Evolutionary conservation across 2,329 filamentous ascomycete genomes (phyloP), one percentile per base, ranked within the genome.

Genomic region (Exutisphaerella laricina): DNA sequence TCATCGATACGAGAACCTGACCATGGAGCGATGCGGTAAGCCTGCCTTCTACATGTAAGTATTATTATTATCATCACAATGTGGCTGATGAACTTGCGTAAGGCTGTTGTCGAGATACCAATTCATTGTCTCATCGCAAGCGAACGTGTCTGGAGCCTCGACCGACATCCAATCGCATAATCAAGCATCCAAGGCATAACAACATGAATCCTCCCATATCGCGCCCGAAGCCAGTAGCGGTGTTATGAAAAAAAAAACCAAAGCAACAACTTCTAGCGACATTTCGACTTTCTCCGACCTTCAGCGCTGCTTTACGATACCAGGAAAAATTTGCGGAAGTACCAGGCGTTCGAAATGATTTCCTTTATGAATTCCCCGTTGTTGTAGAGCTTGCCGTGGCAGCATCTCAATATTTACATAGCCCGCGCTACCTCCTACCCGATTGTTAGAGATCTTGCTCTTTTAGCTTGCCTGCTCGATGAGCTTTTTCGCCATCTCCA

Each of bases 401-500:
- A n/a, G n/a, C n/a, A n/a, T n/a, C n/a, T n/a, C n/a, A n/a, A n/a
- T n/a, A n/a, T n/a, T n/a, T n/a, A n/a, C n/a, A n/a, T n/a, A n/a
- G n/a, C n/a, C n/a, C n/a, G n/a, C n/a, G n/a, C n/a, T n/a, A n/a
- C n/a, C n/a, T n/a, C n/a, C n/a, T n/a, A n/a, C n/a, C n/a, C n/a
- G n/a, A n/a, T n/a, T n/a, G n/a, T n/a, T n/a, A n/a, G n/a, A n/a
- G n/a, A n/a, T n/a, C n/a, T n/a, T n/a, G n/a, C n/a, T n/a, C n/a
- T n/a, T n/a, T n/a, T n/a, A n/a, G n/a, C n/a, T n/a, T n/a, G n/a
- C n/a, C n/a, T n/a, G n/a, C n/a, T 48, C 36, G 9, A 53, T 40
- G 18, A 53, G 25, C 34, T 45, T 57, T 13, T 69, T 62, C 1
- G 74, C 75, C 70, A 78, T 72, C 9, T 69, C 69, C 1, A 64